Evolutionary conservation across 352 stramenopile species (phyloP).

Genomic region (Pythium guiyangense): DNA sequence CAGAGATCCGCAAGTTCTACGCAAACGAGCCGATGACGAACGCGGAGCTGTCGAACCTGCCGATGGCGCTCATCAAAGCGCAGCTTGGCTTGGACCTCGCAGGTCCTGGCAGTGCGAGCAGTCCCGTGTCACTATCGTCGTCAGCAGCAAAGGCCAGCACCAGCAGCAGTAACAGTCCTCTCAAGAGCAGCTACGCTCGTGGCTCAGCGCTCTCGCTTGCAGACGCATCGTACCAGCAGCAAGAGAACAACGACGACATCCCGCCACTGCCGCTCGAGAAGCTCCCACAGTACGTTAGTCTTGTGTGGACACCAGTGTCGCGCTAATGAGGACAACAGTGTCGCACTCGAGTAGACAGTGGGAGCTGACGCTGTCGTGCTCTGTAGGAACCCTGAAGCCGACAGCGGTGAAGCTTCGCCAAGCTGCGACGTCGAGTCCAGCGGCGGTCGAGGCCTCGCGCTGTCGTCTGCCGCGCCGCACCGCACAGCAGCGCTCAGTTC

Average conservation of each 20-base stretch:
- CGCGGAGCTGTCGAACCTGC: conserved; percentile 58
- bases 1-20: conserved; percentile 59
- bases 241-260: conserved; percentile 51
- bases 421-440: conserved; percentile 15
- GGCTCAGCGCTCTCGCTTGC: too few relatives aligned
- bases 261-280: conserved; percentile 50
- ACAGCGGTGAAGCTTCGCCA: conserved; percentile 13
- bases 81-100: conserved; percentile 64
- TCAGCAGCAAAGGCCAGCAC: not conserved
- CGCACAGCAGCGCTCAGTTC: conserved; percentile 20
- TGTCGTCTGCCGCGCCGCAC: not conserved
- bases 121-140: not conserved
- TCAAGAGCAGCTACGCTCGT: too few relatives aligned
- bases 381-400: conserved; percentile 25
- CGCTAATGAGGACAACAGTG: too few relatives aligned
- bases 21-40: conserved; percentile 59
- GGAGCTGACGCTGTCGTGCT: not conserved
- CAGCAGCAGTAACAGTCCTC: conserved; percentile 6
- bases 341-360: not conserved
- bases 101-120: not conserved
- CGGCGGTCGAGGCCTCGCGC: conserved; percentile 2
- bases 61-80: conserved; percentile 67
- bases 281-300: conserved; percentile 29
- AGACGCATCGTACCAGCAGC: not conserved
- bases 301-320: not conserved